phyloP scores from a whole-genome alignment of 2,329 filamentous ascomycete genomes.

The Beauveria asiatica region DNA sequence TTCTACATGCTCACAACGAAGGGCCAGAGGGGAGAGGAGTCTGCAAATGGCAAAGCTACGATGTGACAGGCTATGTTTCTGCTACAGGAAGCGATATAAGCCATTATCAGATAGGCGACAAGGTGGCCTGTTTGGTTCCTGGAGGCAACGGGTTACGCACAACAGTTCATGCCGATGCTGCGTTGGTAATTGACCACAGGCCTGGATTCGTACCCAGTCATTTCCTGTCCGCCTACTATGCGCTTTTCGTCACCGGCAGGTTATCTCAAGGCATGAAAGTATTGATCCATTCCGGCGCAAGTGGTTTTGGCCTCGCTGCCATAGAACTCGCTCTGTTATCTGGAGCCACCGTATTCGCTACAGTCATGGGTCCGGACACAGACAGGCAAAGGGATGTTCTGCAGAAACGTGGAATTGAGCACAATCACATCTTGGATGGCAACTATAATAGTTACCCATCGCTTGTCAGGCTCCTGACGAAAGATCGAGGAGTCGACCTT shows the following conservation, averaged over 20 bases:
- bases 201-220: constrained; percentile 27
- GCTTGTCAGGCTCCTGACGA: constrained; percentile 24
- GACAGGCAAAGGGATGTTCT: constrained; percentile 30
- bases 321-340: constrained; percentile 30
- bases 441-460: constrained; percentile 26
- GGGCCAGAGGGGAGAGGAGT: not conserved
- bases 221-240: constrained; percentile 34
- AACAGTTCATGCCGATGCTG: constrained; percentile 23
- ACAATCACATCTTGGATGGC: constrained; percentile 30
- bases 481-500: constrained; percentile 29
- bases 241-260: constrained; percentile 27
- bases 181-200: constrained; percentile 26
- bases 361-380: constrained; percentile 23
- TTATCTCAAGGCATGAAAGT: constrained; percentile 22
- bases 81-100: constrained; percentile 25
- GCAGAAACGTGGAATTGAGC: constrained; percentile 23
- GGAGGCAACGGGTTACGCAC: constrained; percentile 27
- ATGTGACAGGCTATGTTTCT: constrained; percentile 31
- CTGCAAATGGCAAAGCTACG: constrained; percentile 16
- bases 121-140: constrained; percentile 32
- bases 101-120: constrained; percentile 27
- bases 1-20: constrained; percentile 20
- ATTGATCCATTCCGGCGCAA: constrained; percentile 36
- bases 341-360: constrained; percentile 35
- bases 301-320: constrained; percentile 35